Conservation (phyloP, 2,329 filamentous ascomycete genomes). For the Leptographium procerum region DNA sequence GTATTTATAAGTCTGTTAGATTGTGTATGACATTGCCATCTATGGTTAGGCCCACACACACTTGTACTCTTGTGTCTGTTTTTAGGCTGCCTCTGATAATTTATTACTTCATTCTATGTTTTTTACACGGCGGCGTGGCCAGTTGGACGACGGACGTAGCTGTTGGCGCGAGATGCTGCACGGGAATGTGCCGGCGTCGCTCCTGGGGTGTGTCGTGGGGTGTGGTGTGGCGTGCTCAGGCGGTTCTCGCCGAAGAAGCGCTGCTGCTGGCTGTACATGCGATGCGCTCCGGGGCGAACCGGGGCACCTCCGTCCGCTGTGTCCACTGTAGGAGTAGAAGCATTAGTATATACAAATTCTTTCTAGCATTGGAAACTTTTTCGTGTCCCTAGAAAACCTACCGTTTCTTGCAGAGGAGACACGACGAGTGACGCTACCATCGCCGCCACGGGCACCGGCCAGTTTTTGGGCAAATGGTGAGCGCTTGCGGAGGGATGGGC, state of each 20-base stretch:
- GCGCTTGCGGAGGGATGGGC: constrained; percentile 44
- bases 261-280: background rate
- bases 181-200: background rate
- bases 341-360: too few species aligned
- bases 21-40: too few species aligned
- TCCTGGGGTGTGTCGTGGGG: background rate
- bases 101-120: too few species aligned
- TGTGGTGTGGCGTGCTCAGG: background rate
- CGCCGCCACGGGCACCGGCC: constrained; percentile 19
- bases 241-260: constrained; percentile 2
- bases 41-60: too few species aligned
- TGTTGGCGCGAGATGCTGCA: background rate
- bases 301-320: background rate
- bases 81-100: too few species aligned
- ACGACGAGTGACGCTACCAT: background rate
- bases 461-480: constrained; percentile 57
- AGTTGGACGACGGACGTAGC: background rate
- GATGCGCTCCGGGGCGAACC: background rate
- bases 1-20: too few species aligned
- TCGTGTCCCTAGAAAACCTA: too few species aligned
- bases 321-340: too few species aligned
- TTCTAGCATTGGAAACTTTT: too few species aligned
- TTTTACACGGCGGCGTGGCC: too few species aligned
- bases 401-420: too few species aligned
- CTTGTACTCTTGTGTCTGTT: too few species aligned